Base-by-base conservation (phyloP, 768 basidiomycete species). In the Strobilomyces echinocephalus region DNA sequence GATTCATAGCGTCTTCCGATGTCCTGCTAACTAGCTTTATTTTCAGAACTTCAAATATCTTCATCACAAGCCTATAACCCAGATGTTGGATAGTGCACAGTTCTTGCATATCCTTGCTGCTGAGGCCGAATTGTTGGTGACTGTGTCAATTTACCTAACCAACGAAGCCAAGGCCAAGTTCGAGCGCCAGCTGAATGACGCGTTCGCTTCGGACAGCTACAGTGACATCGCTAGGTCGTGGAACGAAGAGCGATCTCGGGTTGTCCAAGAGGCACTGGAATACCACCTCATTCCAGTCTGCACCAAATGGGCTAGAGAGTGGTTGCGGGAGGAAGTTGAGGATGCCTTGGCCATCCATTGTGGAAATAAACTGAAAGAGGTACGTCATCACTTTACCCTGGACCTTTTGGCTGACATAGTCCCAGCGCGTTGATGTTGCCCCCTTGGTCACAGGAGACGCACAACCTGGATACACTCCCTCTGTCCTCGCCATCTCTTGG, bases 31-130 rank as follows among this genome's bases (percentile, higher is more conserved):
- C 36, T 26, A 38, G 45, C 18, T 6, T 40, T 44, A 35, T 33
- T 44, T 39, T 39, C 34, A 99, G 95, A 85, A 83, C 62, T 98
- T 98, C 81, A 98, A 98, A 76, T 98, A 97, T 72, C 79, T 97
- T 28, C 74, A 78, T 26, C 78, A 87, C 55, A 98, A 97, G 64
- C 83, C 82, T 24, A 78, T 92, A 30, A 66, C 68, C 28, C 79
- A 84, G 5, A 85, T 95, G 82, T 61, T 84, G 36, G 78, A 84
- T 38, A 74, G 79, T 1, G 75, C 89, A 18, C 91, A 95, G 61
- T 97, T 95, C 72, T 76, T 97, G 24, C 85, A 91, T 59, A 95
- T 98, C 59, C 82, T 97, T 9, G 79, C 81, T 38, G 97, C 97
- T 1, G 95, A 99, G 69, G 72, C 82, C n/a, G 90, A 95, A 49